These are phyloP conservation scores for Fagopyrum homotropicum DNA, from an alignment of 148 eudicot genomes.

Conservation along the genomic window DNA sequence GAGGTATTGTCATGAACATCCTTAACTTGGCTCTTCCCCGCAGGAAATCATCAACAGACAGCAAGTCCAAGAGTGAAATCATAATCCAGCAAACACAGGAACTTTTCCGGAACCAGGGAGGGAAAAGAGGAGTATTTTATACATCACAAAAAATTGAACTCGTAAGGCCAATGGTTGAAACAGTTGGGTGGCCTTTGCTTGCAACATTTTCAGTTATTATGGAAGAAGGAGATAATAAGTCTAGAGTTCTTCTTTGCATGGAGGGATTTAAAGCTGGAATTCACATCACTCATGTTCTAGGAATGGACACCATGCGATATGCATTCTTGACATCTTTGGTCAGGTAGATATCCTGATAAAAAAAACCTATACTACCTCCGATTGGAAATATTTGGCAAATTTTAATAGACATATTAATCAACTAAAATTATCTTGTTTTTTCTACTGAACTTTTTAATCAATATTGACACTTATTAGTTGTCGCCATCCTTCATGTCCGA, in stretches of 20 bases:
- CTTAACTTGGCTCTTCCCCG: slow-evolving; percentile 91
- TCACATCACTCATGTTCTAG: slow-evolving; percentile 82
- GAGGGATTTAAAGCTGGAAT: slow-evolving; percentile 95
- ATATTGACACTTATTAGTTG: too few relatives aligned
- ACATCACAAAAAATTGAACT: slow-evolving; percentile 80
- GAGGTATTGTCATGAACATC: slow-evolving; percentile 83
- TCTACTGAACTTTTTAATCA: too few relatives aligned
- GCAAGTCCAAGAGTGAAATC: slow-evolving; percentile 78
- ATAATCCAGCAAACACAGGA: slow-evolving; percentile 83
- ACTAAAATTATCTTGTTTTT: too few relatives aligned
- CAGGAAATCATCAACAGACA: slow-evolving; percentile 44
- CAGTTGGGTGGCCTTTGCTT: slow-evolving; percentile 97
- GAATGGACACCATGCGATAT: slow-evolving; percentile 99
- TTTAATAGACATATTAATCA: too few relatives aligned
- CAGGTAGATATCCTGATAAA: slow-evolving; percentile 39
- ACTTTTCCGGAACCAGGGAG: slow-evolving; percentile 61
- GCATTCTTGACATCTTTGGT: slow-evolving; percentile 86
- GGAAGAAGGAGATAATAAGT: slow-evolving; percentile 95
- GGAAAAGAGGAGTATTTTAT: slow-evolving; percentile 80
- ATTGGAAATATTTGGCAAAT: too few relatives aligned
- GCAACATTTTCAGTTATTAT: slow-evolving; percentile 96
- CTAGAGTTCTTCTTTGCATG: slow-evolving; percentile 83
- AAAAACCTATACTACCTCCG: neutral
- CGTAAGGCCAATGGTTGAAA: slow-evolving; percentile 92
- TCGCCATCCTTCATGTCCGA: too few relatives aligned